These are phyloP conservation scores for Aspergillus leporis DNA, from an alignment of 495 filamentous ascomycete genomes.

Conservation along the genomic window DNA sequence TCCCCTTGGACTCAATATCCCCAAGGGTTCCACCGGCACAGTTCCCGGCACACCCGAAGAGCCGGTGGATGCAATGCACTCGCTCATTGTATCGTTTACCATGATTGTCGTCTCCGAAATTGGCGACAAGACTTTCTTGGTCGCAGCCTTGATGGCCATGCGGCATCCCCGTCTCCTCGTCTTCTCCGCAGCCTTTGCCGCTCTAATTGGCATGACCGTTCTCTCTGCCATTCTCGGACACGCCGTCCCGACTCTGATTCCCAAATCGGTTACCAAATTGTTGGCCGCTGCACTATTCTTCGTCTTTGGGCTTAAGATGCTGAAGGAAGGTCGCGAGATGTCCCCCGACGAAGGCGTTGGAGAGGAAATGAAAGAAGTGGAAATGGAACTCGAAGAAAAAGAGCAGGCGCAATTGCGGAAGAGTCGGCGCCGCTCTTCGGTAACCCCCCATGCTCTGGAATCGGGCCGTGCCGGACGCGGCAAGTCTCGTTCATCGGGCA, in stretches of 20 bases:
- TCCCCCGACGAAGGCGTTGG: constrained; percentile 81
- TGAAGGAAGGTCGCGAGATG: constrained; percentile 89
- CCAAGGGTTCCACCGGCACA: constrained; percentile 22
- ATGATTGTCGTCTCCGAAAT: constrained; percentile 99
- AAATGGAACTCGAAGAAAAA: constrained; percentile 93
- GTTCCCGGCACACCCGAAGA: constrained; percentile 52
- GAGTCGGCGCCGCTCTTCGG: constrained; percentile 53
- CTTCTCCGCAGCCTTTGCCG: constrained; percentile 90
- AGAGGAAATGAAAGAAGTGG: constrained; percentile 96
- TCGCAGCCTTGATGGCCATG: constrained; percentile 98
- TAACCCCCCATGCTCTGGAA: constrained; percentile 53
- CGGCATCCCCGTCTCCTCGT: constrained; percentile 91
- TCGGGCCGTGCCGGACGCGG: constrained; percentile 46
- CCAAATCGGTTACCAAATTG: constrained; percentile 84
- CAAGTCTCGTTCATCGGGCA: constrained; percentile 46
- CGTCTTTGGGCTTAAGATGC: constrained; percentile 81
- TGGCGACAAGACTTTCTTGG: constrained; percentile 97
- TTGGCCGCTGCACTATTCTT: constrained; percentile 83
- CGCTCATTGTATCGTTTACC: constrained; percentile 85
- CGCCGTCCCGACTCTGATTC: constrained; percentile 86
- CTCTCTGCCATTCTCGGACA: constrained; percentile 96
- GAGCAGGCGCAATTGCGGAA: constrained; percentile 63
- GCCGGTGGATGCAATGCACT: constrained; percentile 75
- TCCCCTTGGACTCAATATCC: constrained; percentile 21
- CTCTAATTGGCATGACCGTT: constrained; percentile 89